Conservation (phyloP, 164 flowering plant species). For the Akebia trifoliata region DNA sequence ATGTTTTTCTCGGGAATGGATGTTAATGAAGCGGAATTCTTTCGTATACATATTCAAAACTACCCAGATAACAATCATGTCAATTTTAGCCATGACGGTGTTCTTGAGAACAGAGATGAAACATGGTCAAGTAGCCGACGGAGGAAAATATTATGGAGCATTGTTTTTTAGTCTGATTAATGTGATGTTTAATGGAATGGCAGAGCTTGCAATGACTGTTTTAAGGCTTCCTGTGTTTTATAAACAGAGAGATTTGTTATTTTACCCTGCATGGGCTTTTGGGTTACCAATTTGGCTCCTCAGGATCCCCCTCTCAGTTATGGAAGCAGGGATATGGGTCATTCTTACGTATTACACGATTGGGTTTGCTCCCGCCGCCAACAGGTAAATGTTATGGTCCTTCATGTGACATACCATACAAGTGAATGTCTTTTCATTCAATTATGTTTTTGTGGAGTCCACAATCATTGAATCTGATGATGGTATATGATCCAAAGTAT, state of each 20-base stretch:
- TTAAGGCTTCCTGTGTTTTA: constrained; percentile 49
- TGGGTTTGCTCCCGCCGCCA: constrained; percentile 53
- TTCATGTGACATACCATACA: background rate
- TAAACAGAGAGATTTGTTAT: constrained; percentile 51
- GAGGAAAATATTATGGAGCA: constrained; percentile 44
- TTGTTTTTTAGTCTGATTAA: constrained; percentile 46
- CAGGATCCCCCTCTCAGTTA: constrained; percentile 43
- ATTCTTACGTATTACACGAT: constrained; percentile 47
- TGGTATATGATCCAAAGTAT: background rate
- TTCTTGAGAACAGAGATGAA: constrained; percentile 37
- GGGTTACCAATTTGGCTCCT: constrained; percentile 45
- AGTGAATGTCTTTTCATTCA: background rate
- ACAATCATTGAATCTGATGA: too few relatives aligned
- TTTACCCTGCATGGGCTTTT: constrained; percentile 61
- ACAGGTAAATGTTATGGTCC: constrained; percentile 30
- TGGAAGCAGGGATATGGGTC: constrained; percentile 50
- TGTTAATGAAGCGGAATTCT: constrained; percentile 47
- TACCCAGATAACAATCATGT: constrained; percentile 33
- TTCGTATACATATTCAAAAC: constrained; percentile 44
- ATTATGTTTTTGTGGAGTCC: too few relatives aligned
- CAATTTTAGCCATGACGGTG: constrained; percentile 31
- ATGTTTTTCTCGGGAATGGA: constrained; percentile 41
- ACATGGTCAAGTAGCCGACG: constrained; percentile 27
- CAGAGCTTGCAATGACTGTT: constrained; percentile 47
- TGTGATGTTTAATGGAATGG: constrained; percentile 55